Conservation (phyloP, 768 basidiomycete genomes). For the Leucosporidium yakuticum region DNA sequence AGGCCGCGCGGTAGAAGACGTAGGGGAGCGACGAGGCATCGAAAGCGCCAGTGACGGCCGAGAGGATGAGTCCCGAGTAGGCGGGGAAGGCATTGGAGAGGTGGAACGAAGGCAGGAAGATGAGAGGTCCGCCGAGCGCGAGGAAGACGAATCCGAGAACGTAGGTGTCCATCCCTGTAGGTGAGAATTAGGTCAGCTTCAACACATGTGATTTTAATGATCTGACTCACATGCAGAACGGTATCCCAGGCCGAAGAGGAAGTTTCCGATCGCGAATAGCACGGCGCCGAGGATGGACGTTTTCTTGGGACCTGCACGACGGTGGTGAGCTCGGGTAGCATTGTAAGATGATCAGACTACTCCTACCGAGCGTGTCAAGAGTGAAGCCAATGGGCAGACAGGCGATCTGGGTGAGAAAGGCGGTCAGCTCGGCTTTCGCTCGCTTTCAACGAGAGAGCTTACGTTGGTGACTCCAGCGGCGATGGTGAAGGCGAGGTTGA, state of each 20-base stretch:
- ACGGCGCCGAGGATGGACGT: conserved; percentile 42
- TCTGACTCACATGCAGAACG: background rate
- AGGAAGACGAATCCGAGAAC: conserved; percentile 43
- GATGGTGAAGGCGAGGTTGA: conserved; percentile 45
- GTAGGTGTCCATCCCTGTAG: conserved; percentile 42
- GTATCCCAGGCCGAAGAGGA: conserved; percentile 40
- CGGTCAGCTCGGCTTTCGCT: background rate
- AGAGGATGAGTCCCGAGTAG: conserved; percentile 44
- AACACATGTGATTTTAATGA: no score
- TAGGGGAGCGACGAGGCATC: conserved; percentile 45
- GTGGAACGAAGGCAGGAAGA: conserved; percentile 46
- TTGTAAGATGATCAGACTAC: conserved; percentile 15
- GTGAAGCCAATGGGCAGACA: conserved; percentile 10
- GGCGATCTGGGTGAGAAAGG: background rate
- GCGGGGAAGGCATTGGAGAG: conserved; percentile 46
- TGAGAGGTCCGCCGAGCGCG: conserved; percentile 45
- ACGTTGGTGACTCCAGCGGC: conserved; percentile 44
- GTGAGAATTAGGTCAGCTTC: background rate
- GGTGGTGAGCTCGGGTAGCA: conserved; percentile 41
- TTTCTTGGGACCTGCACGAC: conserved; percentile 42
- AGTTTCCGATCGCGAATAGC: conserved; percentile 42
- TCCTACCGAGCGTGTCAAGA: background rate
- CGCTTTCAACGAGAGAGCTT: background rate
- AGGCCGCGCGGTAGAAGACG: conserved; percentile 41
- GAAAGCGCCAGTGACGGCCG: conserved; percentile 46